Percentiles rank a stretch among this genome's conserved stretches.
Conservation (phyloP, 1,284 basidiomycete species). For the Pascua sp. region DNA sequence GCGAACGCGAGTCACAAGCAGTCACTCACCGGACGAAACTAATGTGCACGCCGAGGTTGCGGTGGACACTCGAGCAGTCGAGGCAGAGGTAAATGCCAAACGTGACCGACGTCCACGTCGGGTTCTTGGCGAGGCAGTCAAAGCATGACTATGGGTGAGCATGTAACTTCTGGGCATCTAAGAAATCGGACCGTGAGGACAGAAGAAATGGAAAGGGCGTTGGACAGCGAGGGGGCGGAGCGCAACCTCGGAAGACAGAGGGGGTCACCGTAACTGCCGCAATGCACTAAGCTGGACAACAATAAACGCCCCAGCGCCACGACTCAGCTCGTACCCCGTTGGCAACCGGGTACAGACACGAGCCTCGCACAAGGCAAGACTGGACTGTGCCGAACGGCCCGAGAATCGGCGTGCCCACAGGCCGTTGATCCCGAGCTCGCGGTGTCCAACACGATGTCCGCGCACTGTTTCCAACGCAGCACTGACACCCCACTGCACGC, state of each 20-base stretch:
- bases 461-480: no score
- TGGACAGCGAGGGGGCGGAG: neutral
- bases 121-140: constrained; percentile 94
- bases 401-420: no score
- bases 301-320: no score
- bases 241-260: neutral
- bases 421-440: no score
- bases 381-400: no score
- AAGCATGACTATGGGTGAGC: constrained; percentile 71
- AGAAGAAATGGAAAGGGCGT: neutral
- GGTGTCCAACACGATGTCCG: no score
- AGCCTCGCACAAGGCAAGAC: no score
- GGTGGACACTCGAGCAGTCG: constrained; percentile 91
- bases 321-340: no score
- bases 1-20: no score
- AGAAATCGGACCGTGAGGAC: neutral
- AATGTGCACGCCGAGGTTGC: constrained; percentile 98
- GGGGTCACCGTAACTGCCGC: neutral
- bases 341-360: no score
- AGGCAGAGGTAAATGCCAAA: constrained; percentile 97
- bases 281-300: neutral
- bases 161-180: neutral
- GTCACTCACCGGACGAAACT: constrained; percentile 82
- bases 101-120: constrained; percentile 95
- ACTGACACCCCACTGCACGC: no score